phyloP scores from a whole-genome alignment of 345 rosid genomes.

The Fremontodendron californicum region DNA sequence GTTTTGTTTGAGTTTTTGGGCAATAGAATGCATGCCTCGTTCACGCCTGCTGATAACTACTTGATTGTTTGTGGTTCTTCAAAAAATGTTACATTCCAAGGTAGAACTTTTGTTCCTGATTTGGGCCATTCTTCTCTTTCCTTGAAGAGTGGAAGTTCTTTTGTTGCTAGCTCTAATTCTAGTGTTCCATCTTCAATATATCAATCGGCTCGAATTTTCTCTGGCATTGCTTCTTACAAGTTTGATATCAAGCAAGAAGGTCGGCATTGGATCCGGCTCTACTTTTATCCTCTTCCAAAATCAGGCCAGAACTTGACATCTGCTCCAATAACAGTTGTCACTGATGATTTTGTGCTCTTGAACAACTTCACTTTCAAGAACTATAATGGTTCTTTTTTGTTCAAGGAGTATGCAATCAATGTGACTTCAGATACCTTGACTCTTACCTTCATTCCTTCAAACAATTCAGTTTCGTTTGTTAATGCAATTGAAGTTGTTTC shows the following conservation, averaged over 20 bases:
- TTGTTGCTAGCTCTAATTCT: constrained; percentile 44
- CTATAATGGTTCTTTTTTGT: constrained; percentile 51
- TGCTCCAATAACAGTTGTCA: constrained; percentile 56
- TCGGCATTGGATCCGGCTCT: constrained; percentile 97
- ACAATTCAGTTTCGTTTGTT: constrained; percentile 74
- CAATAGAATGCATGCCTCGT: constrained; percentile 42
- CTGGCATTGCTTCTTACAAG: constrained; percentile 61
- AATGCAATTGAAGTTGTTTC: constrained; percentile 94
- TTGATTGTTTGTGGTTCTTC: constrained; percentile 84
- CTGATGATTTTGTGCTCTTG: constrained; percentile 84
- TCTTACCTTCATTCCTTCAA: constrained; percentile 63
- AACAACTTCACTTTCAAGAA: constrained; percentile 75
- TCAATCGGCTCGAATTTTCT: constrained; percentile 78
- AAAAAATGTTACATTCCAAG: constrained; percentile 59
- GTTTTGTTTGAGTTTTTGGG: constrained; percentile 39
- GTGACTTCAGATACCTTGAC: constrained; percentile 62
- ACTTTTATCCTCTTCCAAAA: constrained; percentile 62
- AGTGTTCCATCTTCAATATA: constrained; percentile 53
- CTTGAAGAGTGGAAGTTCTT: constrained; percentile 51
- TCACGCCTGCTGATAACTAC: constrained; percentile 68
- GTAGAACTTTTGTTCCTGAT: constrained; percentile 81
- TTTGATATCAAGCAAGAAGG: constrained; percentile 64
- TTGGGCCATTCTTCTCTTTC: constrained; percentile 47
- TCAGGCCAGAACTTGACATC: constrained; percentile 53
- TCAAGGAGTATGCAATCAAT: constrained; percentile 90